Evolutionary conservation across 2,329 filamentous ascomycete genomes (phyloP).

Genomic region (Elsinoe perseae): DNA sequence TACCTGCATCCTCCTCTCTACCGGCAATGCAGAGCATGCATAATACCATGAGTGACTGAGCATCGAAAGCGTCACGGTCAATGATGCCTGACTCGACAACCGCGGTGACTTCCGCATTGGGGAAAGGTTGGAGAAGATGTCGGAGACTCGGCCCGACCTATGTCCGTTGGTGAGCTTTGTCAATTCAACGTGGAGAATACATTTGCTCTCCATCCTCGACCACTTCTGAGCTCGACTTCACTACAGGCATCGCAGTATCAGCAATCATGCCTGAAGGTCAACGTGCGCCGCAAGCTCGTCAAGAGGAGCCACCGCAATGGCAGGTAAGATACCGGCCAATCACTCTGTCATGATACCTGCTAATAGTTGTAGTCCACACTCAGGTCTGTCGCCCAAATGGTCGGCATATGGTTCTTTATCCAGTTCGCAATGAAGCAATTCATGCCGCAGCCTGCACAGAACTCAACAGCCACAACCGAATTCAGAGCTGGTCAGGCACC

Average conservation of each 20-base stretch:
- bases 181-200: not conserved
- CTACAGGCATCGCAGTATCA: not conserved
- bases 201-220: not conserved
- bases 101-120: not conserved
- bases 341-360: not conserved
- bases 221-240: not conserved
- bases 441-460: conserved; percentile 29
- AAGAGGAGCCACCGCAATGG: conserved; percentile 14
- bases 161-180: not conserved
- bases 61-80: not conserved
- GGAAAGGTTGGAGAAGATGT: not conserved
- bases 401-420: conserved; percentile 52
- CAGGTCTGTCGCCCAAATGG: conserved; percentile 42
- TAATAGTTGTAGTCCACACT: conserved; percentile 7
- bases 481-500: conserved; percentile 15
- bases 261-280: conserved; percentile 18
- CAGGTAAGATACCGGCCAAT: not conserved
- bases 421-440: conserved; percentile 52
- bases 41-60: not conserved
- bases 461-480: conserved; percentile 29
- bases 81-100: not conserved
- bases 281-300: conserved; percentile 1
- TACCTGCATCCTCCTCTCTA: not conserved
- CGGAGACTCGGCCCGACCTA: not conserved
- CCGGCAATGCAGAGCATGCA: not conserved